Evolutionary conservation across 2,329 filamentous ascomycete genomes (phyloP).

Genomic region (Monascus ruber): DNA sequence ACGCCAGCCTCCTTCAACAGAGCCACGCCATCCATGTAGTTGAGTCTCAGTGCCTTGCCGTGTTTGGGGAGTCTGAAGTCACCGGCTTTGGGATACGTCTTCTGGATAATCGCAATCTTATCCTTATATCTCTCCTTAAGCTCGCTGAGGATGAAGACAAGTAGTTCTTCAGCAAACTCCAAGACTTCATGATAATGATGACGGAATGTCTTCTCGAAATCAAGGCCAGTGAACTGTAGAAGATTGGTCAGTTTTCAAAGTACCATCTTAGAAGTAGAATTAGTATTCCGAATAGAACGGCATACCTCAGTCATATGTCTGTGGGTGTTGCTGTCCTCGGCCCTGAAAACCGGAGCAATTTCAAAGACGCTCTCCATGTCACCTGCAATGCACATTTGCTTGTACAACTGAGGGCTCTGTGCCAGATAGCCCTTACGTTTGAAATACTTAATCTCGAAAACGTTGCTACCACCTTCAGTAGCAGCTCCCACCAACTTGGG

Average conservation of each 20-base stretch:
- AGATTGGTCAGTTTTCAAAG: neutral
- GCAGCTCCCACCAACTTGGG: constrained; percentile 82
- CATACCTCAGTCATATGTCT: constrained; percentile 52
- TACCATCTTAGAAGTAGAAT: neutral
- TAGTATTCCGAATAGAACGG: neutral
- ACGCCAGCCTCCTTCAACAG: constrained; percentile 40
- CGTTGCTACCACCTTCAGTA: constrained; percentile 84
- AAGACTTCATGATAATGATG: constrained; percentile 42
- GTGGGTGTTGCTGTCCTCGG: constrained; percentile 57
- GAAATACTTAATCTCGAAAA: constrained; percentile 86
- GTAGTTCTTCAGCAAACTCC: constrained; percentile 37
- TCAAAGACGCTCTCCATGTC: constrained; percentile 54
- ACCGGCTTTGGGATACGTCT: constrained; percentile 39
- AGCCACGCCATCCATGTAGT: constrained; percentile 39
- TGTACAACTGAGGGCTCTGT: constrained; percentile 55
- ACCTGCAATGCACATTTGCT: constrained; percentile 57
- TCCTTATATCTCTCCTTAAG: constrained; percentile 34
- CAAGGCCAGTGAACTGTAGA: constrained; percentile 38
- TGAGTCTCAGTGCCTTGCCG: constrained; percentile 37
- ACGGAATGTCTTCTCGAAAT: constrained; percentile 42
- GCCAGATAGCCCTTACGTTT: constrained; percentile 62
- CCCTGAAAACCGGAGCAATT: constrained; percentile 55
- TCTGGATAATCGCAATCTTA: constrained; percentile 36
- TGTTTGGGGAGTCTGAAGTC: constrained; percentile 40
- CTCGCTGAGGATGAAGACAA: constrained; percentile 38